Percentiles rank a stretch among this genome's conserved stretches.
Conservation (phyloP, 176 grass and related monocot species). For the Aegilops speltoides region DNA sequence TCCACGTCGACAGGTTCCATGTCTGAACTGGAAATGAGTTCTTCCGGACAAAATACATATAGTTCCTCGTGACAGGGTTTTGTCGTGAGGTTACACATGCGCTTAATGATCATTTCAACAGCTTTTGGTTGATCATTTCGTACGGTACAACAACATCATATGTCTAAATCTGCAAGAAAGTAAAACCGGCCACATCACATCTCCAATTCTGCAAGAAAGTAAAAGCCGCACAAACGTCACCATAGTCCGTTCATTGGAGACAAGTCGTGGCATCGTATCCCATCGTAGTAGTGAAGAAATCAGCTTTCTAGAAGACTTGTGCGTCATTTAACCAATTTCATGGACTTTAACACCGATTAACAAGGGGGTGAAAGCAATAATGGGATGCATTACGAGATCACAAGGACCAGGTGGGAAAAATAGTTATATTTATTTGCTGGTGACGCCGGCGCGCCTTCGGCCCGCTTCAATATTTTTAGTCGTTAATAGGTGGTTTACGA, state of each 20-base stretch:
- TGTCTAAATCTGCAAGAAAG: neutral
- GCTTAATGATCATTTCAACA: neutral
- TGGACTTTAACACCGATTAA: neutral
- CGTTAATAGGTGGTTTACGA: no score
- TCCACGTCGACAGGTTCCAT: no score
- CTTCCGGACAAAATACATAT: neutral
- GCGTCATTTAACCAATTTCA: neutral
- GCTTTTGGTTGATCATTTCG: neutral
- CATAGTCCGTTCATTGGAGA: no score
- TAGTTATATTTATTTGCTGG: neutral
- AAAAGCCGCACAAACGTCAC: neutral
- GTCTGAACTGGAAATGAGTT: neutral
- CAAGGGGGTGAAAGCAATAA: neutral
- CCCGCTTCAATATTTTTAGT: no score
- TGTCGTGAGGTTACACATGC: neutral
- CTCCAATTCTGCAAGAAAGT: neutral
- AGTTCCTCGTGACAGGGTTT: neutral
- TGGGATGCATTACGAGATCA: neutral
- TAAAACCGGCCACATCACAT: neutral
- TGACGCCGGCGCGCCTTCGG: no score
- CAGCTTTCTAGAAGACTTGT: conserved; percentile 31
- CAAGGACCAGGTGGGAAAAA: no score
- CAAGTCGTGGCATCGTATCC: neutral
- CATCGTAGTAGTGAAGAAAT: neutral
- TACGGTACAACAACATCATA: neutral